Evolutionary conservation across 2,329 filamentous ascomycete species (phyloP).

Genomic region (Cercospora beticola): DNA sequence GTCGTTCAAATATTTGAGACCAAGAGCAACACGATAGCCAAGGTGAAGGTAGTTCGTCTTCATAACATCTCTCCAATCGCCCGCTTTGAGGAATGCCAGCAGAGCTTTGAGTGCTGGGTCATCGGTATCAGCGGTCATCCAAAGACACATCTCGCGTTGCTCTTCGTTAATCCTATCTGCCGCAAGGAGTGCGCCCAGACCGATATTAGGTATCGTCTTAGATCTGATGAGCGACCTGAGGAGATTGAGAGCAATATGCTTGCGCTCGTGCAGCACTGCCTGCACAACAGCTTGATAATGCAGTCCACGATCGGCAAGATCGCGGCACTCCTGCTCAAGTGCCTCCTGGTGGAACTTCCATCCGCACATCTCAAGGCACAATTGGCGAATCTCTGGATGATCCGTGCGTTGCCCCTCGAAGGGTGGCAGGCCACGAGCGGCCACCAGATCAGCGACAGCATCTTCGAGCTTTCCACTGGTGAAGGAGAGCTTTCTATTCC

Average conservation of each 20-base stretch:
- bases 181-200: slow-evolving; percentile 50
- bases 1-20: slow-evolving; percentile 68
- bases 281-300: slow-evolving; percentile 72
- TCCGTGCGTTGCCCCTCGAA: slow-evolving; percentile 65
- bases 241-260: slow-evolving; percentile 66
- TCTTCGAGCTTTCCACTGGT: slow-evolving; percentile 34
- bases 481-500: slow-evolving; percentile 29
- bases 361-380: slow-evolving; percentile 72
- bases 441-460: slow-evolving; percentile 62
- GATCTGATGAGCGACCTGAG: slow-evolving; percentile 68
- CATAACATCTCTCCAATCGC: slow-evolving; percentile 72
- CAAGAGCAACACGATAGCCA: slow-evolving; percentile 71
- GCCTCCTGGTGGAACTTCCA: slow-evolving; percentile 62
- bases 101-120: slow-evolving; percentile 80
- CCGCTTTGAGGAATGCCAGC: slow-evolving; percentile 72
- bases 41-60: slow-evolving; percentile 72
- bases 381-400: slow-evolving; percentile 68
- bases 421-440: slow-evolving; percentile 59
- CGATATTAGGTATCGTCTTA: slow-evolving; percentile 60
- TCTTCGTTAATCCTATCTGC: slow-evolving; percentile 54
- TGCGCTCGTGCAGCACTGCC: slow-evolving; percentile 71
- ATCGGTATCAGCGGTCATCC: slow-evolving; percentile 64
- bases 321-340: slow-evolving; percentile 51
- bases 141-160: slow-evolving; percentile 61
- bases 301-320: slow-evolving; percentile 53